Percentiles rank a stretch among this genome's conserved stretches.
phyloP scores from a whole-genome alignment of 208 protist species.

The Trypanosoma caninum region DNA sequence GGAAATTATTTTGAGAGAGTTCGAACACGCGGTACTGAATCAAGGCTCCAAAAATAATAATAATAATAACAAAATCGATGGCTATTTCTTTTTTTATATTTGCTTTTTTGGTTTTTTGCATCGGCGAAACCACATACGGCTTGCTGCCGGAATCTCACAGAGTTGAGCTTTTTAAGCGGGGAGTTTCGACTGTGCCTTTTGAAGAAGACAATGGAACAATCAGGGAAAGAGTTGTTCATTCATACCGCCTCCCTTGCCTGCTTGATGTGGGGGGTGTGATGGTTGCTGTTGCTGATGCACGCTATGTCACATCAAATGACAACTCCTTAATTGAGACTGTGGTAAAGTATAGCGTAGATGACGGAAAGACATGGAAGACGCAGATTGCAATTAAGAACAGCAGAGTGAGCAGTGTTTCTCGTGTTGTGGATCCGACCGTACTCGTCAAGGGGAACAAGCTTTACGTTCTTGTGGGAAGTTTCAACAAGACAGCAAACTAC shows the following conservation, averaged over 20 bases:
- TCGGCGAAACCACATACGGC: too few species aligned
- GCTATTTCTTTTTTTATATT: too few species aligned
- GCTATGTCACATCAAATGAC: background rate
- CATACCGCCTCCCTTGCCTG: conserved; percentile 16
- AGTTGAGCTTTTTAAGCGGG: conserved; percentile 5
- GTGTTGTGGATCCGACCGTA: conserved; percentile 16
- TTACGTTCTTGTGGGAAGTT: conserved; percentile 11
- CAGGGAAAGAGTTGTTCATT: conserved; percentile 2
- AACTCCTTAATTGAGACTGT: conserved; percentile 14
- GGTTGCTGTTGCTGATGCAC: conserved; percentile 4
- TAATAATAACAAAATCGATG: too few species aligned
- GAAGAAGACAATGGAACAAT: conserved; percentile 2
- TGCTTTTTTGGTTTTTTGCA: too few species aligned
- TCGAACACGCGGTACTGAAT: too few species aligned
- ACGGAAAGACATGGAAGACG: conserved; percentile 9
- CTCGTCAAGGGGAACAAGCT: conserved; percentile 20
- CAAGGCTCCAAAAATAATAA: too few species aligned
- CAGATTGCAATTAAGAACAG: conserved; percentile 17
- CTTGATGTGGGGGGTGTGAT: conserved; percentile 16
- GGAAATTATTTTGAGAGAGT: too few species aligned
- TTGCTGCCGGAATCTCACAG: background rate
- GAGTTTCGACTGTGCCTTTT: conserved; percentile 6
- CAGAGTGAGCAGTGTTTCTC: background rate
- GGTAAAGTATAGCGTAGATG: conserved; percentile 6
- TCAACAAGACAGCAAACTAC: background rate